Evolutionary conservation across 2,329 filamentous ascomycete genomes (phyloP).

Genomic region (Annulohypoxylon truncatum): DNA sequence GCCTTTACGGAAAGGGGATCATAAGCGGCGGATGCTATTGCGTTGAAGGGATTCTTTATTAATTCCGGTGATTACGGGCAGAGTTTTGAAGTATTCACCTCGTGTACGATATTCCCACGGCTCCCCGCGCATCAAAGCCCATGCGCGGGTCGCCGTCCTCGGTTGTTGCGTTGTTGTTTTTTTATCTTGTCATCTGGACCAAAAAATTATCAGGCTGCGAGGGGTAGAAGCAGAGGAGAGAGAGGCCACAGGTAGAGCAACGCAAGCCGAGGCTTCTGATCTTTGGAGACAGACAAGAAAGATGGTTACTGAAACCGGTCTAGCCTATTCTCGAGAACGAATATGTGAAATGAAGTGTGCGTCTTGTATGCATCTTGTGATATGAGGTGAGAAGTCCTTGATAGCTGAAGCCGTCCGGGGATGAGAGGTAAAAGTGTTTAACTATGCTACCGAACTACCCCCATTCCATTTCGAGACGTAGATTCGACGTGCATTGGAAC

Average conservation of each 20-base stretch:
- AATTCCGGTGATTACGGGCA: slow-evolving; percentile 24
- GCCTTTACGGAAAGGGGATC: neutral
- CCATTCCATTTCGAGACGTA: neutral
- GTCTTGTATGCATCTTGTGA: neutral
- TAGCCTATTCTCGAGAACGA: neutral
- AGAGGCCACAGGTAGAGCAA: slow-evolving; percentile 9
- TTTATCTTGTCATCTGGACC: slow-evolving; percentile 4
- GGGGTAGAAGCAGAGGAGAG: slow-evolving; percentile 38
- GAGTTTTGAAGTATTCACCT: slow-evolving; percentile 21
- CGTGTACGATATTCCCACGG: slow-evolving; percentile 33
- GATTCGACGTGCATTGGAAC: too few relatives aligned
- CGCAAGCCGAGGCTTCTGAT: slow-evolving; percentile 10
- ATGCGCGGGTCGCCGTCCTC: slow-evolving; percentile 2
- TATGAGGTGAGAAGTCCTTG: too few relatives aligned
- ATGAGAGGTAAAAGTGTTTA: neutral
- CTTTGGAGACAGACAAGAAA: slow-evolving; percentile 15
- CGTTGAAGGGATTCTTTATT: slow-evolving; percentile 12
- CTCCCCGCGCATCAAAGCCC: neutral
- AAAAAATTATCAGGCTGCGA: slow-evolving; percentile 38
- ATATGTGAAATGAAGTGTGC: neutral
- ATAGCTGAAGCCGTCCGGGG: neutral
- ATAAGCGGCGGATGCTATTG: slow-evolving; percentile 13
- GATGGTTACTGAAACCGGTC: slow-evolving; percentile 5
- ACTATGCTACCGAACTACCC: too few relatives aligned
- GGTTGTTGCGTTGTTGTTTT: slow-evolving; percentile 19